These are phyloP conservation scores for Metschnikowia peoriensis DNA, from an alignment of 805 yeast genomes.

Conservation along the genomic window DNA sequence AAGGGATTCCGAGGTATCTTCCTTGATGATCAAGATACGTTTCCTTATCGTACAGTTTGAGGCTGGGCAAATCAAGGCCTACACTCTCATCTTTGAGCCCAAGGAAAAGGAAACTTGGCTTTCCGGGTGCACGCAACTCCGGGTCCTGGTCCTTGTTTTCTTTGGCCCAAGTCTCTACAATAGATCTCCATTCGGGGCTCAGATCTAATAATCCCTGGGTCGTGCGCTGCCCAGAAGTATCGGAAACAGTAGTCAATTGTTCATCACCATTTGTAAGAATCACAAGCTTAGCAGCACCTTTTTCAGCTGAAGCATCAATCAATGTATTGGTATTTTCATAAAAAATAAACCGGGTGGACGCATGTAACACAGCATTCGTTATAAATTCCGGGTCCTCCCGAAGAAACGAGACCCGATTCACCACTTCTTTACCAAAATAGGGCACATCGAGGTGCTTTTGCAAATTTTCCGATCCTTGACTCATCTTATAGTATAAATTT, in stretches of 20 bases:
- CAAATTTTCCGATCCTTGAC: conserved; percentile 3
- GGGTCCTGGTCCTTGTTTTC: conserved; percentile 36
- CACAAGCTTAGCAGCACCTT: conserved; percentile 25
- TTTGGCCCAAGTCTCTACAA: conserved; percentile 25
- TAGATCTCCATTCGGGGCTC: conserved; percentile 13
- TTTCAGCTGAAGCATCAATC: conserved; percentile 26
- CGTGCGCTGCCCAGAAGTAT: conserved; percentile 14
- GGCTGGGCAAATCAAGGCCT: conserved; percentile 31
- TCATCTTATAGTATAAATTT: conserved; percentile 11
- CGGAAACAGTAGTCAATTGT: conserved; percentile 24
- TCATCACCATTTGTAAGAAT: conserved; percentile 35
- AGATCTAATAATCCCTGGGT: conserved; percentile 22
- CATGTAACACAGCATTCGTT: conserved; percentile 41
- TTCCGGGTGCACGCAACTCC: conserved; percentile 37
- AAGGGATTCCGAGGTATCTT: conserved; percentile 59
- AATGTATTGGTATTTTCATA: conserved; percentile 32
- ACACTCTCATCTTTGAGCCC: conserved; percentile 49
- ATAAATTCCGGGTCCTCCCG: conserved; percentile 56
- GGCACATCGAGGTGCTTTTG: conserved; percentile 14
- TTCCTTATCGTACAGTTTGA: conserved; percentile 29
- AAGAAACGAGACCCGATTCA: conserved; percentile 64
- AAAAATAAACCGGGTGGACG: conserved; percentile 50
- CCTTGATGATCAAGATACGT: conserved; percentile 44
- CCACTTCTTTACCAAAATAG: conserved; percentile 49
- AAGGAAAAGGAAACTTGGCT: conserved; percentile 37